A percentile compares a stretch with the other conserved stretches of the same genome.
Conservation (phyloP, 345 rosid species). For the Arabidopsis thaliana region DNA sequence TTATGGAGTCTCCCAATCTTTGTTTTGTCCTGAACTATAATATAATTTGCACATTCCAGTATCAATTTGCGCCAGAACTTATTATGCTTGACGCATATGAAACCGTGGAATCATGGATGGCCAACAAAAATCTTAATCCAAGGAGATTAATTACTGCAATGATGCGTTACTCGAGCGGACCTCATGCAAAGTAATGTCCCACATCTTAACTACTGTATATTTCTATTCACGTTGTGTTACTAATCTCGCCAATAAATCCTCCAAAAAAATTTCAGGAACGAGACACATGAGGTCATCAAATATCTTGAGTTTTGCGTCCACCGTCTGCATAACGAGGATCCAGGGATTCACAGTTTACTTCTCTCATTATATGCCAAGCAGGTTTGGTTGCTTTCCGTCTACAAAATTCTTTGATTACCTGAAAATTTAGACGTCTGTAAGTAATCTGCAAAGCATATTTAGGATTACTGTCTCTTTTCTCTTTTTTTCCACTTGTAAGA, state of each 20-base stretch:
- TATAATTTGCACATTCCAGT: conserved; percentile 56
- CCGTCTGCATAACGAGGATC: conserved; percentile 90
- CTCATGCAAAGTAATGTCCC: conserved; percentile 90
- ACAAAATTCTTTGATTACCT: no score
- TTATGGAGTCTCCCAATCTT: conserved; percentile 35
- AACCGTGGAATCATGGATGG: conserved; percentile 99
- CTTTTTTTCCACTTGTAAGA: conserved; percentile 20
- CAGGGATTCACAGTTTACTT: conserved; percentile 94
- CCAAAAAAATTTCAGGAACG: conserved; percentile 69
- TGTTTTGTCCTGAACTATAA: conserved; percentile 26
- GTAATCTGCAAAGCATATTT: no score
- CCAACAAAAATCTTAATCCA: conserved; percentile 81
- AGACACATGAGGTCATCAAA: conserved; percentile 98
- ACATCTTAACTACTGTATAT: conserved; percentile 2
- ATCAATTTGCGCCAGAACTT: conserved; percentile 94
- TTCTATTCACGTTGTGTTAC: conserved; percentile 14
- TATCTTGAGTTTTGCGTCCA: conserved; percentile 94
- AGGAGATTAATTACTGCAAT: conserved; percentile 95
- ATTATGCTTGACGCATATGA: conserved; percentile 97
- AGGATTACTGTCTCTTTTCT: conserved; percentile 3
- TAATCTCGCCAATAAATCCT: conserved; percentile 12
- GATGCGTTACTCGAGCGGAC: conserved; percentile 99
- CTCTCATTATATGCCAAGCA: conserved; percentile 96
- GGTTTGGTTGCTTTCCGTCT: conserved; percentile 52
- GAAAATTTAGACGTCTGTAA: no score